Evolutionary conservation across 2,329 filamentous ascomycete genomes (phyloP).

Genomic region (Sphaerulina vaccinii): DNA sequence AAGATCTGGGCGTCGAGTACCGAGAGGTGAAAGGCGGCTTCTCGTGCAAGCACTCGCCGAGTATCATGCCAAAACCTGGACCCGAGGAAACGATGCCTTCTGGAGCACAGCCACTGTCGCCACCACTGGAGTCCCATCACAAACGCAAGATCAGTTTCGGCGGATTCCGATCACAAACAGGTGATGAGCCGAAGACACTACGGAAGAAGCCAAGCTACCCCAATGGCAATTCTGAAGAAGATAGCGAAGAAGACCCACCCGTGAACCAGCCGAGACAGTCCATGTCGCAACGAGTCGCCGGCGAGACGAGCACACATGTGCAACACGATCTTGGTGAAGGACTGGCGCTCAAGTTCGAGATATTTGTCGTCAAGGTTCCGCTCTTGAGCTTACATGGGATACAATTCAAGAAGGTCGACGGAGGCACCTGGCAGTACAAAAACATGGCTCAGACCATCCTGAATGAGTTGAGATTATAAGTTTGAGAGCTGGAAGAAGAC

Average conservation of each 20-base stretch:
- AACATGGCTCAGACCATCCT: constrained; percentile 97
- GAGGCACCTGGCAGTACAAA: constrained; percentile 98
- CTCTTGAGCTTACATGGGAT: constrained; percentile 90
- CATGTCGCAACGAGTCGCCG: constrained; percentile 52
- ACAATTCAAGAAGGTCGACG: constrained; percentile 94
- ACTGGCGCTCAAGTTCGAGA: constrained; percentile 87
- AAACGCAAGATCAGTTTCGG: constrained; percentile 82
- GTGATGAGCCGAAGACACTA: constrained; percentile 55
- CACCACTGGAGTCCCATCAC: constrained; percentile 55
- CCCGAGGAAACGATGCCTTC: constrained; percentile 42
- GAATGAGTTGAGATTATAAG: constrained; percentile 73
- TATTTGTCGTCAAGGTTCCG: constrained; percentile 96
- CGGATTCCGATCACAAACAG: constrained; percentile 62
- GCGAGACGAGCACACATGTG: constrained; percentile 88
- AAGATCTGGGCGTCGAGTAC: constrained; percentile 85
- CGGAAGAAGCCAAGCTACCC: constrained; percentile 74
- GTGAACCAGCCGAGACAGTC: constrained; percentile 39
- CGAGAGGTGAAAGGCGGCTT: constrained; percentile 93
- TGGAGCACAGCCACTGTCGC: constrained; percentile 57
- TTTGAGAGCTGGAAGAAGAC: background rate
- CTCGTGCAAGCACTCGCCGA: constrained; percentile 81
- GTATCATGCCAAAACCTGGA: constrained; percentile 74
- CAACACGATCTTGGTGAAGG: constrained; percentile 84
- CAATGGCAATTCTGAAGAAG: constrained; percentile 58
- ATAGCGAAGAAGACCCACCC: constrained; percentile 33